These are phyloP conservation scores for Penicillium decumbens DNA, from an alignment of 2,329 filamentous ascomycete genomes.

Conservation along the genomic window DNA sequence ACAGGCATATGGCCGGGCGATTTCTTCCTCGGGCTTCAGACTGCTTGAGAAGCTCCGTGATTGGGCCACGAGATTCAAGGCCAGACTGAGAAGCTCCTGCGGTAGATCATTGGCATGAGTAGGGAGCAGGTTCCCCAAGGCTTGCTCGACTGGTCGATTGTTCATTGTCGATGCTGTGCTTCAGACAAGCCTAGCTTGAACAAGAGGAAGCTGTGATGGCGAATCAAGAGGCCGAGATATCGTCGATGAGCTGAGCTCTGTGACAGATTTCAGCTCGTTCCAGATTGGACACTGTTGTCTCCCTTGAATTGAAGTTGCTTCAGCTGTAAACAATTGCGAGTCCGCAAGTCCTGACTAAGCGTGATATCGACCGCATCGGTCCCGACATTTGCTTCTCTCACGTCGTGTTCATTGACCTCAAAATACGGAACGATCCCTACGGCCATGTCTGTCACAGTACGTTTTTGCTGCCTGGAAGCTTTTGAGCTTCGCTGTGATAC, in stretches of 20 bases:
- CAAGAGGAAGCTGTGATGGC: not conserved
- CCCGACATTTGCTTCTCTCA: constrained; percentile 3
- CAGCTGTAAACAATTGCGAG: constrained; percentile 8
- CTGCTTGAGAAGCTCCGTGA: constrained; percentile 71
- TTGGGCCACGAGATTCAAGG: constrained; percentile 70
- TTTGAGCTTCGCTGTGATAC: not conserved
- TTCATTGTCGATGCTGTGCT: constrained; percentile 52
- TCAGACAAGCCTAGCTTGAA: not conserved
- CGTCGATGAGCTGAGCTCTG: not conserved
- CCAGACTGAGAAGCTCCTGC: constrained; percentile 64
- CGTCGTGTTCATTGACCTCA: not conserved
- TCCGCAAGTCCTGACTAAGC: constrained; percentile 18
- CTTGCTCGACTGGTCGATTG: constrained; percentile 66
- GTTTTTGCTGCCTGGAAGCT: constrained; percentile 1
- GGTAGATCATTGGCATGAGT: constrained; percentile 65
- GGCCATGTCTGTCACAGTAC: constrained; percentile 35
- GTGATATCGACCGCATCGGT: constrained; percentile 6
- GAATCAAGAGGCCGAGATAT: not conserved
- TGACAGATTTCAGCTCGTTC: not conserved
- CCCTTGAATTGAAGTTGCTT: not conserved
- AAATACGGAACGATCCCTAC: not conserved
- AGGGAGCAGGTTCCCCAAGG: constrained; percentile 68
- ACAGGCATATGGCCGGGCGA: constrained; percentile 78
- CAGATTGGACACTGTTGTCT: not conserved
- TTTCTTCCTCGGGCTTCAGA: constrained; percentile 80